Evolutionary conservation across 805 yeast genomes (phyloP), one percentile per base, ranked within the genome.

Genomic region (Wickerhamiella brachini): DNA sequence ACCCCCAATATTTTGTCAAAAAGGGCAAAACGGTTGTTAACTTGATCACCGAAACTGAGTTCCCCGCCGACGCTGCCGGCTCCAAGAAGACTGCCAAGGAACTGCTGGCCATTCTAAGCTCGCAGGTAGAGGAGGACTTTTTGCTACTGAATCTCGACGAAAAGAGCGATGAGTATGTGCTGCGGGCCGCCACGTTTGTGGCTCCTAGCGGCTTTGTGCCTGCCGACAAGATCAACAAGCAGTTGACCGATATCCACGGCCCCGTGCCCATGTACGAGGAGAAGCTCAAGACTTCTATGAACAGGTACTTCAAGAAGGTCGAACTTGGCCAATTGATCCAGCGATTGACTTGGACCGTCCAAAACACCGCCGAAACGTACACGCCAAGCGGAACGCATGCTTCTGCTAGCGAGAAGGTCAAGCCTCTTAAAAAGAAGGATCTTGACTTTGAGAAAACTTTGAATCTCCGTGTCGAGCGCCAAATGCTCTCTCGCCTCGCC

Each of bases 131-230:
- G 57, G 88, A 82, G 57, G 89, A 84, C 59, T 71, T 80, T 50
- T 59, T 83, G 43, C 63, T 84, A 6, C 71, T 72, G 17, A 77
- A 76, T 51, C 88, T 81, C 57, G 59, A 62, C 31, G 45, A 49
- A 12, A 47, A 56, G 7, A 54, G 42, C 17, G 53, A 53, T 44
- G 58, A 50, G 48, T 83, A 81, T 60, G 68, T 73, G 24, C 62
- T 80, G 44, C 69, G 81, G 49, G 80, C 79, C 0, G 77, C 79
- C 7, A 67, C 75, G 3, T 73, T 80, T 22, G 78, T 80, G 7
- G 81, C 81, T 57, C 86, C 90, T 1, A 78, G 82, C 1, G 90
- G 90, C 1, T 84, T 84, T 64, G 78, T 79, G 59, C 89, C 90
- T 4, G 64, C 71, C 4, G 65, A 61, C 9, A 73, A 76, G 55